Percentiles rank a stretch among this genome's conserved stretches.
These are phyloP conservation scores for Metschnikowia lachancei DNA, from an alignment of 805 yeast species.

Conservation along the genomic window DNA sequence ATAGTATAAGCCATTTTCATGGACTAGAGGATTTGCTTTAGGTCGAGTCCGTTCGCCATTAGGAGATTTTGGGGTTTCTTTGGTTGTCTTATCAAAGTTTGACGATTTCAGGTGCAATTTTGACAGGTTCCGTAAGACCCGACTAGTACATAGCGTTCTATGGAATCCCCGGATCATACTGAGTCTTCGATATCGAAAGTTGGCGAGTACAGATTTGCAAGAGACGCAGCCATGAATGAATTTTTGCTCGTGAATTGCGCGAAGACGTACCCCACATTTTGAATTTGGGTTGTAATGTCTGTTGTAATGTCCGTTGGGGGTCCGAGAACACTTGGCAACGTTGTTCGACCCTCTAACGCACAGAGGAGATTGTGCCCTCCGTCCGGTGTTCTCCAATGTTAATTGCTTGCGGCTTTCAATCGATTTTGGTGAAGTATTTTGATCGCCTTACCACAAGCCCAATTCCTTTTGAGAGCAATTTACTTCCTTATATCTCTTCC, in stretches of 20 bases:
- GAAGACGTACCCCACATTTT: neutral
- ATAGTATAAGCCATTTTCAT: conserved; percentile 30
- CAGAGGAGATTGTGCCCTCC: too few species aligned
- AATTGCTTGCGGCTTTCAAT: too few species aligned
- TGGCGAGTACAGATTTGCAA: neutral
- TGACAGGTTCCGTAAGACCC: neutral
- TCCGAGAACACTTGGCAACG: too few species aligned
- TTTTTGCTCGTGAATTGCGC: neutral
- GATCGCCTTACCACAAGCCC: too few species aligned
- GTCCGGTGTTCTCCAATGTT: too few species aligned
- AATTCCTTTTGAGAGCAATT: too few species aligned
- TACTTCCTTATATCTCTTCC: too few species aligned
- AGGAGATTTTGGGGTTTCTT: neutral
- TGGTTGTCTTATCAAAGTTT: neutral
- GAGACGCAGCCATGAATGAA: neutral
- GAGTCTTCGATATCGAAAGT: neutral
- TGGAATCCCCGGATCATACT: conserved; percentile 1
- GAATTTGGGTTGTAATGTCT: too few species aligned
- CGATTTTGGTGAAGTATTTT: too few species aligned
- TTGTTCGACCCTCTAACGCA: too few species aligned
- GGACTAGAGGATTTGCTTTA: conserved; percentile 17
- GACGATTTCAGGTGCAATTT: neutral
- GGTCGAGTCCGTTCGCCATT: neutral
- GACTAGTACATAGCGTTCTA: neutral
- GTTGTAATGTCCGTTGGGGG: too few species aligned